phyloP scores from a whole-genome alignment of 805 yeast genomes.

The Yamadazyma tumulicola region DNA sequence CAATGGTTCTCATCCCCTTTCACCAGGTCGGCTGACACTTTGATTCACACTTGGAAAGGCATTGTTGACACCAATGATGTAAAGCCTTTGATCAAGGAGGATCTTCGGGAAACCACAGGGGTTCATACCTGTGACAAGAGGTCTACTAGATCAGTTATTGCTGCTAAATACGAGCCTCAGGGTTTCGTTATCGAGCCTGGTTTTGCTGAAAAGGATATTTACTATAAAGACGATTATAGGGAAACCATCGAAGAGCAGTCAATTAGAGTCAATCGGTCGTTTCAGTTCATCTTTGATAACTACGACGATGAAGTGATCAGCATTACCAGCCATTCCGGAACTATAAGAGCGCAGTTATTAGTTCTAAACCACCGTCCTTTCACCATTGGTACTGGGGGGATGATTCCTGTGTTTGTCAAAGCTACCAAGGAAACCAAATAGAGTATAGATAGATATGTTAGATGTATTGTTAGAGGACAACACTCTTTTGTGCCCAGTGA shows the following conservation, averaged over 20 bases:
- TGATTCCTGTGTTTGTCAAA: constrained; percentile 52
- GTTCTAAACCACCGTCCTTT: constrained; percentile 48
- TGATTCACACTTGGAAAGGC: constrained; percentile 45
- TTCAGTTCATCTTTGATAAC: constrained; percentile 33
- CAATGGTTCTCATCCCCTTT: constrained; percentile 49
- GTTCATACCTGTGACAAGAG: constrained; percentile 50
- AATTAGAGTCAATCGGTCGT: constrained; percentile 28
- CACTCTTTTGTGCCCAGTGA: no score
- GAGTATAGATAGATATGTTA: no score
- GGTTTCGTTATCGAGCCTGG: constrained; percentile 42
- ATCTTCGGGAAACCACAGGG: constrained; percentile 48
- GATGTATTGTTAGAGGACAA: no score
- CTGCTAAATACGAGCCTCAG: constrained; percentile 33
- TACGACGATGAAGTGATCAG: constrained; percentile 27
- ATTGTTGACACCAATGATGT: constrained; percentile 18
- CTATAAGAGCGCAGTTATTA: constrained; percentile 45
- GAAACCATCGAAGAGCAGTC: constrained; percentile 42
- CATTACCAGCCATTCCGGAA: constrained; percentile 51
- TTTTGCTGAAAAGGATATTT: constrained; percentile 45
- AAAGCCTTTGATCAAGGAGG: constrained; percentile 42
- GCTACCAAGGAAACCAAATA: constrained; percentile 33
- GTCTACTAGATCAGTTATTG: constrained; percentile 32
- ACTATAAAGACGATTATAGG: constrained; percentile 35
- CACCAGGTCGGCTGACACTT: constrained; percentile 47
- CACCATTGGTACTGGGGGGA: constrained; percentile 52